These are phyloP conservation scores for Penicillium canescens DNA, from an alignment of 495 filamentous ascomycete genomes.

Conservation along the genomic window DNA sequence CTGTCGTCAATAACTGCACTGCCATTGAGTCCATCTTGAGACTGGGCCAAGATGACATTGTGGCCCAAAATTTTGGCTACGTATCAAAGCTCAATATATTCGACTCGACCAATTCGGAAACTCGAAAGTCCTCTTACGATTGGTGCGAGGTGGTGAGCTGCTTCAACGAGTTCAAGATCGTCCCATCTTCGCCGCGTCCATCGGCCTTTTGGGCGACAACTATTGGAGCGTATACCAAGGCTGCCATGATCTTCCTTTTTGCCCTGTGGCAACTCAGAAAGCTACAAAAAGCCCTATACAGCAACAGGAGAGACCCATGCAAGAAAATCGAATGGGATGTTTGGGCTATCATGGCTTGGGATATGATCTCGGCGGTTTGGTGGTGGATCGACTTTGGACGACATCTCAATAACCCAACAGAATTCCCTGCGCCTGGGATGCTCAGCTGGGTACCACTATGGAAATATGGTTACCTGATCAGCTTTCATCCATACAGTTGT, in stretches of 20 bases:
- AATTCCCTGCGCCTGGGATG: neutral
- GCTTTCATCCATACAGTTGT: neutral
- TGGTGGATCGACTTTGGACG: neutral
- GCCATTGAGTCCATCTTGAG: neutral
- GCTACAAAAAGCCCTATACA: neutral
- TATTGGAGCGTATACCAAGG: neutral
- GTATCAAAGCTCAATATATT: neutral
- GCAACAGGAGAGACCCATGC: neutral
- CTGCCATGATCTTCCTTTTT: neutral
- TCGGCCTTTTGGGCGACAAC: neutral
- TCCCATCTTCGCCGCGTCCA: neutral
- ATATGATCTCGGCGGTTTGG: neutral
- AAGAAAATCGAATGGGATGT: neutral
- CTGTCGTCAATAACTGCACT: neutral
- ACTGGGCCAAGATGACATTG: neutral
- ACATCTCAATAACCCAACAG: neutral
- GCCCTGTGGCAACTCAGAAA: neutral
- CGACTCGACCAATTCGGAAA: neutral
- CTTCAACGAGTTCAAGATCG: neutral
- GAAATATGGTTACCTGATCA: neutral
- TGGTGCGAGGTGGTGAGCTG: neutral
- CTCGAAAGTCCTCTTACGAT: neutral
- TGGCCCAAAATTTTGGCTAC: neutral
- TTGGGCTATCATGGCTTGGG: neutral
- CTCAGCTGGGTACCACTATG: neutral